Percentiles rank a stretch among this genome's conserved stretches.
These are phyloP conservation scores for Rhizomucor pusillus DNA, from an alignment of 371 early-diverging fungal genomes.

Conservation along the genomic window DNA sequence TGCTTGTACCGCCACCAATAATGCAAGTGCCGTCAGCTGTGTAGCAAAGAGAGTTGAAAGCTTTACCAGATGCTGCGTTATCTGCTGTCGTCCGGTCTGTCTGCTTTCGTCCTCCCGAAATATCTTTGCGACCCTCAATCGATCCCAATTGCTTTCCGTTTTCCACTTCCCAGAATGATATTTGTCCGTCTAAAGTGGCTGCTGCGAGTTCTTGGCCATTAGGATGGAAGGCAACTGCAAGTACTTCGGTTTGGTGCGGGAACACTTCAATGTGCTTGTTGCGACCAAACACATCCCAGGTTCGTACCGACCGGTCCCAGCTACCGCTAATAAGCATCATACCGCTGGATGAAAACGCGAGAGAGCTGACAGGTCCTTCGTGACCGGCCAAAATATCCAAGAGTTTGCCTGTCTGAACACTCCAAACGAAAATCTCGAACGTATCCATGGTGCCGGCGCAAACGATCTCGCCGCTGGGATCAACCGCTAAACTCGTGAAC, in stretches of 20 bases:
- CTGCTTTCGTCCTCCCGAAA: slow-evolving; percentile 83
- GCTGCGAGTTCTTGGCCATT: slow-evolving; percentile 88
- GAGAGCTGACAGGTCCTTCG: slow-evolving; percentile 83
- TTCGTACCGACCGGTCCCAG: slow-evolving; percentile 92
- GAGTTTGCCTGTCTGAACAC: slow-evolving; percentile 95
- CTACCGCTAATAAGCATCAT: slow-evolving; percentile 81
- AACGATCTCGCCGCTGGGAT: slow-evolving; percentile 95
- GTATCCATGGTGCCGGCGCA: slow-evolving; percentile 95
- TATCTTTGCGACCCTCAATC: slow-evolving; percentile 93
- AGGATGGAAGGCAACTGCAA: slow-evolving; percentile 87
- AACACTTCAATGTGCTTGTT: slow-evolving; percentile 76
- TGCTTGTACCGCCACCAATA: slow-evolving; percentile 92
- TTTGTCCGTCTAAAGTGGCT: slow-evolving; percentile 89
- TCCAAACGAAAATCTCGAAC: slow-evolving; percentile 97
- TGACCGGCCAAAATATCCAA: slow-evolving; percentile 95
- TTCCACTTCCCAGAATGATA: slow-evolving; percentile 89
- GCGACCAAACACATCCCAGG: slow-evolving; percentile 95
- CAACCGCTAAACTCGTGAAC: slow-evolving; percentile 90
- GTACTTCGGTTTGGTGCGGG: slow-evolving; percentile 81
- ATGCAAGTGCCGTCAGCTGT: slow-evolving; percentile 91
- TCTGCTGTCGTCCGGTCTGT: slow-evolving; percentile 72
- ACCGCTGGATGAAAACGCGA: slow-evolving; percentile 85
- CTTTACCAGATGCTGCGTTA: slow-evolving; percentile 82
- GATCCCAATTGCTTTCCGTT: slow-evolving; percentile 64
- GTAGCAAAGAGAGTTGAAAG: slow-evolving; percentile 91